phyloP scores from a whole-genome alignment of 768 basidiomycete species.

The Baorangia bicolor region DNA sequence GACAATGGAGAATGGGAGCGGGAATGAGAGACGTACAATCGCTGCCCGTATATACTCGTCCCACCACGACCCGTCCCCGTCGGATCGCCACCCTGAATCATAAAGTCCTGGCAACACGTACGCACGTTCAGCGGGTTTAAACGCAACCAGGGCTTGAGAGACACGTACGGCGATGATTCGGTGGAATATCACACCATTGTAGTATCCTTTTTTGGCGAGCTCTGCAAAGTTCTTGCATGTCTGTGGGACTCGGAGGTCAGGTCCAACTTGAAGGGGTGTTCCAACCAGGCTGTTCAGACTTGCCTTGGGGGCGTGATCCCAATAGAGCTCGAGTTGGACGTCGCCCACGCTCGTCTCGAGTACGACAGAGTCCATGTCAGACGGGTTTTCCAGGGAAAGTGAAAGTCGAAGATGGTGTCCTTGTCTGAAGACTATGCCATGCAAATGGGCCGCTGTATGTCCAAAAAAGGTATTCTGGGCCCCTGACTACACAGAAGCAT shows the following conservation, averaged over 20 bases:
- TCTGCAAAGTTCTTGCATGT: slow-evolving; percentile 96
- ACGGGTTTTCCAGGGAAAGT: no score
- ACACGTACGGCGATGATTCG: slow-evolving; percentile 74
- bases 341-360: slow-evolving; percentile 86
- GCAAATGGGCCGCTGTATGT: no score
- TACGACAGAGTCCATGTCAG: slow-evolving; percentile 51
- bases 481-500: no score
- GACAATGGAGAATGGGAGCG: neutral
- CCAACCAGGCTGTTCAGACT: slow-evolving; percentile 3
- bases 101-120: slow-evolving; percentile 69
- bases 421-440: no score
- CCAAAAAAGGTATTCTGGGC: no score
- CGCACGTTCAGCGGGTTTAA: neutral
- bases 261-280: neutral
- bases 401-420: no score
- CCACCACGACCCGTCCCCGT: slow-evolving; percentile 94
- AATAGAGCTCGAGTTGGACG: slow-evolving; percentile 88
- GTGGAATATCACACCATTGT: slow-evolving; percentile 88
- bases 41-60: slow-evolving; percentile 84
- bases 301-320: slow-evolving; percentile 82
- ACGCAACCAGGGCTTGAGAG: neutral
- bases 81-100: slow-evolving; percentile 96
- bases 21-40: slow-evolving; percentile 80
- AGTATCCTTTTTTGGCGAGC: slow-evolving; percentile 88
- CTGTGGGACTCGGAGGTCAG: slow-evolving; percentile 39